Percentiles rank a stretch among this genome's conserved stretches.
Evolutionary conservation across 768 basidiomycete genomes (phyloP).

Genomic region (Termitomyces sp.): DNA sequence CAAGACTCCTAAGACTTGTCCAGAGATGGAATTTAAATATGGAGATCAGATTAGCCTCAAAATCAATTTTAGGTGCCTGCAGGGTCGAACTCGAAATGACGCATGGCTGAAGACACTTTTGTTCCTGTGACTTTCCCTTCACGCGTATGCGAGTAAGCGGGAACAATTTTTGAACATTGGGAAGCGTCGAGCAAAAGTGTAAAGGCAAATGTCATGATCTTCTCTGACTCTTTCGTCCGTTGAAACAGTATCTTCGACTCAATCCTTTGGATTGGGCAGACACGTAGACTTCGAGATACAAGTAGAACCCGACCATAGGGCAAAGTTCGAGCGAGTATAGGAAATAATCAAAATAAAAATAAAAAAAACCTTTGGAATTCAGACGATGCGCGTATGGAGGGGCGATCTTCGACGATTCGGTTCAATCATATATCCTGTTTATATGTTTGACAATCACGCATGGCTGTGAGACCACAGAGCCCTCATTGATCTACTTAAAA

Average conservation of each 20-base stretch:
- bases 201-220: not conserved
- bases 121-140: not conserved
- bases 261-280: not conserved
- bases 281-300: not conserved
- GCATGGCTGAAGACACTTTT: not conserved
- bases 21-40: not conserved
- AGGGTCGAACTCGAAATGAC: not conserved
- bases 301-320: too few species aligned
- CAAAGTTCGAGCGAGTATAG: too few species aligned
- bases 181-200: not conserved
- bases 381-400: too few species aligned
- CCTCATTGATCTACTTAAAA: not conserved
- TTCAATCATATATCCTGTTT: not conserved
- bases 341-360: too few species aligned
- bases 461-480: not conserved
- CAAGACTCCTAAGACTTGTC: not conserved
- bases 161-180: not conserved
- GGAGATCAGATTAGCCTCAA: not conserved
- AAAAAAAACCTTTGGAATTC: too few species aligned
- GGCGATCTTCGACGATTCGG: not conserved
- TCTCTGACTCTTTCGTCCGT: not conserved
- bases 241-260: not conserved
- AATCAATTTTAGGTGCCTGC: not conserved
- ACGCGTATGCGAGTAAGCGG: not conserved
- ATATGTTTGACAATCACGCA: too few species aligned